phyloP scores from a whole-genome alignment of 1,284 basidiomycete species.

The Caloboletus firmus region DNA sequence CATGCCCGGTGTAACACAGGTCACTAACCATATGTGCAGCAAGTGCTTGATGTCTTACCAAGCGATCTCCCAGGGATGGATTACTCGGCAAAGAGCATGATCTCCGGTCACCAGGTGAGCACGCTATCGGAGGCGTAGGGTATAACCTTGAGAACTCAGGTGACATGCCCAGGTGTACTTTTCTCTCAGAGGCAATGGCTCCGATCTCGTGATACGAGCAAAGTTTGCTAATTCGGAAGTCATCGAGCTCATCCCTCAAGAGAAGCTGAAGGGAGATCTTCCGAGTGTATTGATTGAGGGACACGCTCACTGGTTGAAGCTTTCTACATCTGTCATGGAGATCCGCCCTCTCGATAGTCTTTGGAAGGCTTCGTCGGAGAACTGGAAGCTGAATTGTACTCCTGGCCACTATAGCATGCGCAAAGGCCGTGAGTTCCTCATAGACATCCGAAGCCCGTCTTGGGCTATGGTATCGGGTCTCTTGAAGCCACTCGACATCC shows the following conservation, averaged over 20 bases:
- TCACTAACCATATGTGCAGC: not conserved
- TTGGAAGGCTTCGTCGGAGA: conserved; percentile 23
- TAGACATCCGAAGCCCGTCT: conserved; percentile 36
- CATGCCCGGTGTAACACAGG: not conserved
- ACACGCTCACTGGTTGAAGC: conserved; percentile 42
- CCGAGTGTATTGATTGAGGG: conserved; percentile 36
- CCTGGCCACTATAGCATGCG: conserved; percentile 5
- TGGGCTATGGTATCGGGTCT: conserved; percentile 32
- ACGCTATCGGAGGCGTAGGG: not conserved
- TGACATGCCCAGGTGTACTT: not conserved
- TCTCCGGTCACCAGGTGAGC: not conserved
- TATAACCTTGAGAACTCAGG: not conserved
- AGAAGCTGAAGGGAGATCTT: conserved; percentile 37
- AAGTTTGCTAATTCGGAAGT: conserved; percentile 7
- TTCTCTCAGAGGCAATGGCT: conserved; percentile 14
- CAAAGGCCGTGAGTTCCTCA: conserved; percentile 16
- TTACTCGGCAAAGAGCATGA: not conserved
- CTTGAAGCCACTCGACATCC: conserved; percentile 34
- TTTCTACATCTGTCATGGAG: conserved; percentile 33
- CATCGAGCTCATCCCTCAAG: conserved; percentile 41
- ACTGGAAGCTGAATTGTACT: conserved; percentile 16
- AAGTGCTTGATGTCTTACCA: not conserved
- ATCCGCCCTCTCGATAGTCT: conserved; percentile 35
- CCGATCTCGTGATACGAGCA: conserved; percentile 35
- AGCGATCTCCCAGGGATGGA: not conserved